These are phyloP conservation scores for Saccharomycopsis lassenensis DNA, from an alignment of 805 yeast genomes.

Conservation along the genomic window DNA sequence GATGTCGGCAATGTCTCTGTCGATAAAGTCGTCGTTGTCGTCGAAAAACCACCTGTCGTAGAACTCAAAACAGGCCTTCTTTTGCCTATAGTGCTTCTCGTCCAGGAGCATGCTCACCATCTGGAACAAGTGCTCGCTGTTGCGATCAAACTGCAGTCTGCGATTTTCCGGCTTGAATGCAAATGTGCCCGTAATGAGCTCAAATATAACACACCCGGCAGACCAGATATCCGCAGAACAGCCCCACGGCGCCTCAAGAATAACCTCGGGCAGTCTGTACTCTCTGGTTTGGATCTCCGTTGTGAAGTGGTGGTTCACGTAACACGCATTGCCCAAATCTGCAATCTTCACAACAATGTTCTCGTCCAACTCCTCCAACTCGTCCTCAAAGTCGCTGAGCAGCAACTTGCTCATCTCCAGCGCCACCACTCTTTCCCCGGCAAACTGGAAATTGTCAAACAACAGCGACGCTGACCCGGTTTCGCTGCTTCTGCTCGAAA, in stretches of 20 bases:
- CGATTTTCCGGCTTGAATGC: slow-evolving; percentile 68
- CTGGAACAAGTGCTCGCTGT: slow-evolving; percentile 95
- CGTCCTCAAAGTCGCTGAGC: slow-evolving; percentile 9
- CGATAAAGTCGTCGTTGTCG: slow-evolving; percentile 7
- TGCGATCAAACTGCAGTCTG: slow-evolving; percentile 28
- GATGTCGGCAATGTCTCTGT: background rate
- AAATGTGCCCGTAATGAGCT: slow-evolving; percentile 87
- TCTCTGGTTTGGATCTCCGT: slow-evolving; percentile 88
- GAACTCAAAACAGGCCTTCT: slow-evolving; percentile 15
- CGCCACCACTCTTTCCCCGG: slow-evolving; percentile 5
- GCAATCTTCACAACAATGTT: slow-evolving; percentile 70
- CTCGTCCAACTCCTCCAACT: slow-evolving; percentile 16
- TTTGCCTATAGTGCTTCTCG: slow-evolving; percentile 3
- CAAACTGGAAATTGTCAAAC: slow-evolving; percentile 4
- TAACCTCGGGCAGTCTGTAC: slow-evolving; percentile 83
- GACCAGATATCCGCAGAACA: slow-evolving; percentile 95
- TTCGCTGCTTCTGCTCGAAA: background rate
- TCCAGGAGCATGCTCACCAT: slow-evolving; percentile 44
- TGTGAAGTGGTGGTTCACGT: slow-evolving; percentile 70
- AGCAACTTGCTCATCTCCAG: background rate
- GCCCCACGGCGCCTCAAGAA: slow-evolving; percentile 83
- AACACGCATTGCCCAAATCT: slow-evolving; percentile 88
- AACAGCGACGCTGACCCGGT: background rate
- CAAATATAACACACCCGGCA: slow-evolving; percentile 85
- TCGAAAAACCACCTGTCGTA: slow-evolving; percentile 17